Conservation (phyloP, 768 basidiomycete species). For the Suillus brevipes region DNA sequence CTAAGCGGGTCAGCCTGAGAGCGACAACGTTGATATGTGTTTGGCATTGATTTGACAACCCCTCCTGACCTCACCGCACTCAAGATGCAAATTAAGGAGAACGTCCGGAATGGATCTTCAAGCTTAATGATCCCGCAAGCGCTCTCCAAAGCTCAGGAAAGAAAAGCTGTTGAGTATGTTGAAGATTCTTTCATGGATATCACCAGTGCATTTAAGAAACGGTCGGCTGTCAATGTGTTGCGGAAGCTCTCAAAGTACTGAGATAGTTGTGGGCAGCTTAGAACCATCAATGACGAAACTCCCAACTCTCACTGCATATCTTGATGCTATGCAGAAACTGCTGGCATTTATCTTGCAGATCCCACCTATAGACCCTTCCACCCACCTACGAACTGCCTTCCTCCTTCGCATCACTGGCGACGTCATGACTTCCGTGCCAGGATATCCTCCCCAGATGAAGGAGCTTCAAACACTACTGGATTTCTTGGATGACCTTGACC, state of each 20-base stretch:
- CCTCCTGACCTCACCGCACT: slow-evolving; percentile 1
- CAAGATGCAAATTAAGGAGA: slow-evolving; percentile 6
- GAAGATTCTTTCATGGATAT: slow-evolving; percentile 66
- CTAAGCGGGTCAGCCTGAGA: neutral
- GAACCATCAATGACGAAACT: slow-evolving; percentile 46
- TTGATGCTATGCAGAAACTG: slow-evolving; percentile 55
- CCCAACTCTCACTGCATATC: slow-evolving; percentile 59
- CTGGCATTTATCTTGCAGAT: slow-evolving; percentile 69
- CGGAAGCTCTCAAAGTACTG: neutral
- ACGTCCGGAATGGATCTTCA: neutral
- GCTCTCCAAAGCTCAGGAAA: slow-evolving; percentile 59
- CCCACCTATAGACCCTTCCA: slow-evolving; percentile 72
- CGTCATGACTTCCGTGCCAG: slow-evolving; percentile 56
- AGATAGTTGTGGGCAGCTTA: slow-evolving; percentile 16
- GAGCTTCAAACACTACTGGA: slow-evolving; percentile 56
- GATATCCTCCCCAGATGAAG: slow-evolving; percentile 51
- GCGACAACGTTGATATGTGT: slow-evolving; percentile 20
- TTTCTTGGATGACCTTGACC: slow-evolving; percentile 73
- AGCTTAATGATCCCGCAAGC: slow-evolving; percentile 21
- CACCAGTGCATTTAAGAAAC: slow-evolving; percentile 72
- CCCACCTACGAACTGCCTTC: slow-evolving; percentile 61
- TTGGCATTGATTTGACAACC: slow-evolving; percentile 10
- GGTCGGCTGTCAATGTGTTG: slow-evolving; percentile 44
- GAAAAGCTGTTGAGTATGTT: slow-evolving; percentile 60
- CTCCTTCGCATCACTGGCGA: slow-evolving; percentile 76